These are phyloP conservation scores for Castanea sativa DNA, from an alignment of 306 rosid genomes.

Conservation along the genomic window DNA sequence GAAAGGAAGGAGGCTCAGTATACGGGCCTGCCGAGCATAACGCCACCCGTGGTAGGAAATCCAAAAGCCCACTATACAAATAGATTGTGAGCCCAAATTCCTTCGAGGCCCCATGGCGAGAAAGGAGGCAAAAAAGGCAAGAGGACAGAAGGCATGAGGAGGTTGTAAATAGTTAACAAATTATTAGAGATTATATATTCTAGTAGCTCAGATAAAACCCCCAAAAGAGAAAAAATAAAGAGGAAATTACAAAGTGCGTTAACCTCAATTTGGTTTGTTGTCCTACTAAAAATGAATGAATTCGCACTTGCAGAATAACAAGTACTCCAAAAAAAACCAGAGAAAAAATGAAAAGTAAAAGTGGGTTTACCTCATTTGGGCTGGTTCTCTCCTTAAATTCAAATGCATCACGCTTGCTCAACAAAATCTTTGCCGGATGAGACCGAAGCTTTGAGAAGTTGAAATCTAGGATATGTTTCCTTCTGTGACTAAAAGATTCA, in stretches of 20 bases:
- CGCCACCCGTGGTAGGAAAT: too few relatives aligned
- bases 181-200: too few relatives aligned
- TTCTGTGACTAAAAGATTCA: conserved; percentile 24
- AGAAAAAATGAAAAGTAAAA: conserved; percentile 10
- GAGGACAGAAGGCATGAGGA: too few relatives aligned
- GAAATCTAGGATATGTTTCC: conserved; percentile 23
- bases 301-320: background rate
- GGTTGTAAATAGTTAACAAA: too few relatives aligned
- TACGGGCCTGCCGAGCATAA: too few relatives aligned
- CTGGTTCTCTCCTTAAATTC: conserved; percentile 69
- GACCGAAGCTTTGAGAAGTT: conserved; percentile 30
- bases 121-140: too few relatives aligned
- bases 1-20: too few relatives aligned
- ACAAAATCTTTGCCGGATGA: conserved; percentile 19
- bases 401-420: conserved; percentile 43
- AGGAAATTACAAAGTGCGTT: background rate
- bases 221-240: background rate
- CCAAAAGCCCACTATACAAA: too few relatives aligned
- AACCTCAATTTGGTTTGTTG: background rate
- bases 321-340: background rate
- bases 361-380: conserved; percentile 55
- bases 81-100: too few relatives aligned
- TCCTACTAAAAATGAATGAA: background rate
- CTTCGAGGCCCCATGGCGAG: too few relatives aligned
- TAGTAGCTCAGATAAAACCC: background rate